Evolutionary conservation across 2,329 filamentous ascomycete genomes (phyloP), one percentile per base, ranked within the genome.

Genomic region (Ophiosphaerella korrae): DNA sequence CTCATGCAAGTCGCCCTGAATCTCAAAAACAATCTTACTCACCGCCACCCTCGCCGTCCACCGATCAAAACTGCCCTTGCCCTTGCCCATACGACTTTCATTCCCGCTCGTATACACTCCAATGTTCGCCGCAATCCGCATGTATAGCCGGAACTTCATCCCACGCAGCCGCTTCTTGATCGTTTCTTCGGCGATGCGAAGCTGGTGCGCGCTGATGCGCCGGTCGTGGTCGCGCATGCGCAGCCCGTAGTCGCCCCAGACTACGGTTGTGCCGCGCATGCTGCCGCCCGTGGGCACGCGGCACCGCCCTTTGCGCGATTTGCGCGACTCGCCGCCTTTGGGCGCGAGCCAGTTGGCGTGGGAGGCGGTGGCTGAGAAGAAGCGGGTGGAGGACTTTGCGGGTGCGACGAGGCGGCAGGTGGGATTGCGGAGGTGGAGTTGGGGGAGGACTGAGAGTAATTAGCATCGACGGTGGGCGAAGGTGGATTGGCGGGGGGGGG

Each of bases 31-130:
- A 42, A 99, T 85, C 74, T 94, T 90, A 76, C 89, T 96, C 44
- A 97, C 90, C 7, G 91, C 86, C 62, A 97, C 87, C 75, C 93
- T 86, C 18, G 89, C 85, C 4, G 93, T 92, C 94, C 94, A 99
- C 71, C 96, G 90, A 73, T 99, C 94, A 71, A 99, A 97, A 56
- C 88, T 89, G 64, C 94, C 94, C 75, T 99, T 99, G 77, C 94
- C 94, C 78, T 97, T 99, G 74, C 94, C 94, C 95, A 99, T 99
- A 84, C 94, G 88, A 74, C 91, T 88, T 78, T 99, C 94, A 69
- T 97, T 99, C 50, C 94, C 94, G 74, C 88, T 94, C 50, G 91
- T 88, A 75, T 94, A 99, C 18, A 99, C 95, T 71, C 93, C 94
- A 61, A 97, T 89, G 71, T 96, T 96, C 59, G 92, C 94, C 65